Conservation (phyloP, 169 alveolate species). For the Cardiosporidium cionae region DNA sequence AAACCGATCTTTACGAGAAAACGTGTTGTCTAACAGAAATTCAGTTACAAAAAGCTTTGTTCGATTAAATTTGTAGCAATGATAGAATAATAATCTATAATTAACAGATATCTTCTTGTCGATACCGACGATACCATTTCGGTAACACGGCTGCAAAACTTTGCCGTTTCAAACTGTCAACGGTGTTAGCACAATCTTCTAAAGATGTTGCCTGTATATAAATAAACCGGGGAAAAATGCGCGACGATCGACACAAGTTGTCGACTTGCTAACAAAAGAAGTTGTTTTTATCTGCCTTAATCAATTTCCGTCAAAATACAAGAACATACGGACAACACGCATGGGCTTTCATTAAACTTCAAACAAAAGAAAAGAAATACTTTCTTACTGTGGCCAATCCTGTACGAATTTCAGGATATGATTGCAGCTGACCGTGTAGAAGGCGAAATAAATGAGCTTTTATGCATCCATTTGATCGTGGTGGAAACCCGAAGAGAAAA, state of each 20-base stretch:
- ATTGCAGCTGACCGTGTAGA: not conserved
- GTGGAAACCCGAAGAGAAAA: too few species aligned
- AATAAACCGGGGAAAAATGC: too few species aligned
- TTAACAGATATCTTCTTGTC: not conserved
- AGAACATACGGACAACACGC: not conserved
- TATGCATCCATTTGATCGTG: not conserved
- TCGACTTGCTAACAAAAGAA: too few species aligned
- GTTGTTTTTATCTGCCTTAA: not conserved
- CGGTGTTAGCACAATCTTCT: not conserved
- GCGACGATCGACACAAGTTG: too few species aligned
- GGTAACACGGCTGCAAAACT: not conserved
- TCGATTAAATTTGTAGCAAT: not conserved
- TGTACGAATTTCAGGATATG: not conserved
- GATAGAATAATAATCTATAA: not conserved
- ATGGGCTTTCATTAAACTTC: not conserved
- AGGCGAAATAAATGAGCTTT: not conserved
- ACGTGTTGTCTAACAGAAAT: not conserved
- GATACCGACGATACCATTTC: not conserved
- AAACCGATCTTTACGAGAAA: not conserved
- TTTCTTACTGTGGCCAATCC: not conserved
- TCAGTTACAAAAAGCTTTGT: not conserved
- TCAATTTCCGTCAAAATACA: not conserved
- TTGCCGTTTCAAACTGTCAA: not conserved
- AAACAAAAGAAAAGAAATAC: not conserved
- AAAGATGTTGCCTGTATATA: not conserved